Conservation (phyloP, 192 early-diverging fungal genomes). For the Coemansia guatemalensis region DNA sequence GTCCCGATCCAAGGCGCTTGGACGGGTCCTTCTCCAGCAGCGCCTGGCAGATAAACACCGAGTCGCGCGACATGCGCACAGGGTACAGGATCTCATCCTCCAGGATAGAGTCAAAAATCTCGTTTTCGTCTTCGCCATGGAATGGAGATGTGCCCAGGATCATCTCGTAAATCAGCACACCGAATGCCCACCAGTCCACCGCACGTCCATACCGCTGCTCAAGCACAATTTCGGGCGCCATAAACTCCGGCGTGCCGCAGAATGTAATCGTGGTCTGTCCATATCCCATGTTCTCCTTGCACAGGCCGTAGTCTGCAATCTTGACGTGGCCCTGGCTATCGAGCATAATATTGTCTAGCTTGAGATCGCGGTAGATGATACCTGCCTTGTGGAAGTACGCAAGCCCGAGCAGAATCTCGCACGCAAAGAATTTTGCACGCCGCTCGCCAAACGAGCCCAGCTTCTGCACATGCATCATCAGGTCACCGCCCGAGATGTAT, state of each 20-base stretch:
- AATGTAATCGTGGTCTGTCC: slow-evolving; percentile 91
- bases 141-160: slow-evolving; percentile 91
- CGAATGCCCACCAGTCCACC: slow-evolving; percentile 99
- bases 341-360: slow-evolving; percentile 95
- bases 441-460: slow-evolving; percentile 84
- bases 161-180: slow-evolving; percentile 88
- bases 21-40: slow-evolving; percentile 87
- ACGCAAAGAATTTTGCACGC: slow-evolving; percentile 94
- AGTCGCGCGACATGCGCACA: slow-evolving; percentile 89
- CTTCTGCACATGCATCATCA: slow-evolving; percentile 98
- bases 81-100: slow-evolving; percentile 96
- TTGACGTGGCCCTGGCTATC: slow-evolving; percentile 94
- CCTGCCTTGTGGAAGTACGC: slow-evolving; percentile 95
- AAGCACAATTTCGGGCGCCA: slow-evolving; percentile 96
- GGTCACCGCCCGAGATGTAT: slow-evolving; percentile 93
- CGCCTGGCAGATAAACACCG: slow-evolving; percentile 88
- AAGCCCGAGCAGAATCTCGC: slow-evolving; percentile 90
- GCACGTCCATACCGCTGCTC: slow-evolving; percentile 96
- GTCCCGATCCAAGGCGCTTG: slow-evolving; percentile 80
- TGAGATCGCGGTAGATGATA: slow-evolving; percentile 96
- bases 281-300: slow-evolving; percentile 94
- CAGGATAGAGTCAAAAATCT: slow-evolving; percentile 97
- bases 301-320: slow-evolving; percentile 97
- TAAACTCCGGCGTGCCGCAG: slow-evolving; percentile 98
- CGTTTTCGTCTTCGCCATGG: slow-evolving; percentile 93